phyloP scores from a whole-genome alignment of 75 land plant genomes.

The Picea sitchensis region DNA sequence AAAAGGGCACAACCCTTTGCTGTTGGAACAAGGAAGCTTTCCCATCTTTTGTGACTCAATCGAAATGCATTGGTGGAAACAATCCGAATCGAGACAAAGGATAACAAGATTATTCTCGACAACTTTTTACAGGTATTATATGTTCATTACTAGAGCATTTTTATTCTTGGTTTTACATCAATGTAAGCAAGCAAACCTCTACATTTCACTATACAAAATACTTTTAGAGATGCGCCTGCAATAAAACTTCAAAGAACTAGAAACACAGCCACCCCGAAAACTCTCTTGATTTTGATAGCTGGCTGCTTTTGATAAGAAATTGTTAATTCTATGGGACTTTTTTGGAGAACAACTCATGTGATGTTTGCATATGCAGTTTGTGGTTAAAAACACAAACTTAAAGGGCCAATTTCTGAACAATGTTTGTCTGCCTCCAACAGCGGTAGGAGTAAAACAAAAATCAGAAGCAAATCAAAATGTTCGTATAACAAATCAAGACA shows the following conservation, averaged over 20 bases:
- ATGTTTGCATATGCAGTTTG: background rate
- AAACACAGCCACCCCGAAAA: background rate
- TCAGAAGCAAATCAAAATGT: too few relatives aligned
- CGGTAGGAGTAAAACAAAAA: too few relatives aligned
- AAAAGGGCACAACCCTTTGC: constrained; percentile 63
- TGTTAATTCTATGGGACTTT: background rate
- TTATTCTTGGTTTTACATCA: background rate
- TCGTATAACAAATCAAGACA: too few relatives aligned
- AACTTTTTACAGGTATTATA: constrained; percentile 68
- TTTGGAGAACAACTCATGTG: background rate
- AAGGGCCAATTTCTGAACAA: too few relatives aligned
- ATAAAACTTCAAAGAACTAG: background rate
- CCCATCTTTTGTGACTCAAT: constrained; percentile 66
- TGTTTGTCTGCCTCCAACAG: too few relatives aligned
- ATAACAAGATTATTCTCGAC: constrained; percentile 41
- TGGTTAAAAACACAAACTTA: background rate
- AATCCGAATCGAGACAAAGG: constrained; percentile 49
- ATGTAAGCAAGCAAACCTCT: background rate
- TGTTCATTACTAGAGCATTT: background rate
- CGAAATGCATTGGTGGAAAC: constrained; percentile 40
- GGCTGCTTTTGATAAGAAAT: background rate
- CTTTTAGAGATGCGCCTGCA: background rate
- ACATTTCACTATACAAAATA: too few relatives aligned
- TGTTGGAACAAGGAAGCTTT: constrained; percentile 52
- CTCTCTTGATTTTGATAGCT: background rate